Percentiles rank a stretch among this genome's conserved stretches.
phyloP scores from a whole-genome alignment of 2,329 filamentous ascomycete species.

The Cordyceps pruinosa region DNA sequence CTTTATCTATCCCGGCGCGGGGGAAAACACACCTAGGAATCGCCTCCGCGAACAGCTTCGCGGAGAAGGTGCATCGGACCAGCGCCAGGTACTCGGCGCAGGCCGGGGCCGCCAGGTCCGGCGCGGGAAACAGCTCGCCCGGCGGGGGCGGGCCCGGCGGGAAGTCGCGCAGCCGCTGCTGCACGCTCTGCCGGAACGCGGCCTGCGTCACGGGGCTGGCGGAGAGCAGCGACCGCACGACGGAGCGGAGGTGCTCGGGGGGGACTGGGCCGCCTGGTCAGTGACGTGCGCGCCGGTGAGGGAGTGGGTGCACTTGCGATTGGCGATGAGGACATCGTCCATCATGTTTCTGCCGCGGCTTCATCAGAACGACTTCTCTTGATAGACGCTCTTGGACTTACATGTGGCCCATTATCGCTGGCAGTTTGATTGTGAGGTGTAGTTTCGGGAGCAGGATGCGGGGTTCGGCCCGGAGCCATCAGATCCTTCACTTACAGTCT shows the following conservation, averaged over 20 bases:
- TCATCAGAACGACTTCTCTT: background rate
- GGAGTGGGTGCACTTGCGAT: constrained; percentile 19
- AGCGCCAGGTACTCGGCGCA: constrained; percentile 24
- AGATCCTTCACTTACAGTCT: background rate
- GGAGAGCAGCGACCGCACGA: constrained; percentile 26
- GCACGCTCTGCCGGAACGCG: constrained; percentile 29
- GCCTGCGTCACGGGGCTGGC: constrained; percentile 24
- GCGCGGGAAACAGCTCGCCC: constrained; percentile 20
- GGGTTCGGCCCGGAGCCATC: background rate
- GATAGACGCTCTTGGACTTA: background rate
- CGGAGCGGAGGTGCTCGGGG: constrained; percentile 26
- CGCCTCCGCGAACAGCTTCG: constrained; percentile 25
- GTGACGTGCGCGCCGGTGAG: background rate
- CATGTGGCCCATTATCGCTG: background rate
- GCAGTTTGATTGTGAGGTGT: background rate
- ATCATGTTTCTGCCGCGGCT: constrained; percentile 29
- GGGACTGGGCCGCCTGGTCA: constrained; percentile 19
- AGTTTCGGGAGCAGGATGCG: background rate
- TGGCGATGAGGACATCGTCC: constrained; percentile 35
- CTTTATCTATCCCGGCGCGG: background rate
- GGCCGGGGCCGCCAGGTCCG: constrained; percentile 18
- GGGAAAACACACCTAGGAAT: constrained; percentile 23
- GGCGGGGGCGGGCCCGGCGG: constrained; percentile 18
- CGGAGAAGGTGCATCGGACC: constrained; percentile 31
- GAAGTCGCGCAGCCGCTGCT: constrained; percentile 21